Base-by-base conservation (phyloP, 1,284 basidiomycete species). In the Ceratobasidium papillatum region DNA sequence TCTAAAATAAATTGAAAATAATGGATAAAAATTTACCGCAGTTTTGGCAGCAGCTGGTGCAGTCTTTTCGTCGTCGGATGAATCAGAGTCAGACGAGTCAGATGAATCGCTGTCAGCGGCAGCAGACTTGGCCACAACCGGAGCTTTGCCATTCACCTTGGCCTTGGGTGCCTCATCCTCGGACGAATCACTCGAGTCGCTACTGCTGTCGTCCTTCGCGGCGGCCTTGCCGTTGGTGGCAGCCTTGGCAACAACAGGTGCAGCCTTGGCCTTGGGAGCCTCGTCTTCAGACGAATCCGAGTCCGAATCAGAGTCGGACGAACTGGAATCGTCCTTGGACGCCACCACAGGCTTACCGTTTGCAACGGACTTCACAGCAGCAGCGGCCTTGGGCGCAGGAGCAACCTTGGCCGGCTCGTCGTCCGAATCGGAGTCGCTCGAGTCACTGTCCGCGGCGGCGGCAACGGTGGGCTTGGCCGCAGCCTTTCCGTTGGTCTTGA, bases 211-310 rank as follows among this genome's bases (percentile, higher is more conserved):
- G 34, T 77, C 71, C 19, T 59, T 41, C 56, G 64, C 58, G 74
- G n/a, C n/a, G n/a, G n/a, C n/a, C n/a, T n/a, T n/a, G n/a, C n/a
- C n/a, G n/a, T n/a, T n/a, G 41, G 41, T 73, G 49, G 71, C 75
- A 36, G 75, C 34, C 65, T 75, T 75, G 38, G 74, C 77, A 30
- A 78, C 77, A 75, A 79, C 77, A 65, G 82, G 80, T 74, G 83
- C 81, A 76, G 85, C 79, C 66, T 80, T 79, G 51, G 79, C 80
- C 56, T 68, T 76, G 63, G 78, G 65, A 17, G 77, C 78, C 59
- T 77, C 76, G 30, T 78, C 76, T 34, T 77, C 75, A 3, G 59
- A 69, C 45, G 66, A 74, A 19, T 76, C 74, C 8, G 71, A 74
- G 47, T 74, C 74, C 22, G 71, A 65, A 64, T 52, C 74, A 14